A percentile compares a stretch with the other conserved stretches of the same genome.
phyloP scores from a whole-genome alignment of 23 red algal species.

The Cyanidioschyzon merolae region DNA sequence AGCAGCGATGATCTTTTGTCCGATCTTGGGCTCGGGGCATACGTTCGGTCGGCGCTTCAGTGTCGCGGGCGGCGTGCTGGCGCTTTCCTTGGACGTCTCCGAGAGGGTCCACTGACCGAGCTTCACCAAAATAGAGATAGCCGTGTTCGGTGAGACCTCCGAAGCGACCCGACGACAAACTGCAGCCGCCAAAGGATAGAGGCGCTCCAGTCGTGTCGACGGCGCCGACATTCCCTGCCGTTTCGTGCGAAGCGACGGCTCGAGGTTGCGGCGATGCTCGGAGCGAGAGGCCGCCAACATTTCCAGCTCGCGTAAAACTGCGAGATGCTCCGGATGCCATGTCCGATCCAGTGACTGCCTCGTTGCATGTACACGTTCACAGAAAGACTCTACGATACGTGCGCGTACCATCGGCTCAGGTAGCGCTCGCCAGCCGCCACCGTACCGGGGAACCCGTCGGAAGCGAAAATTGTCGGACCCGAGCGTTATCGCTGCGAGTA shows the following conservation, averaged over 20 bases:
- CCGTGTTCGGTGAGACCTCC: neutral
- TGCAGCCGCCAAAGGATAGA: neutral
- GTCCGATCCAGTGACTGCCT: neutral
- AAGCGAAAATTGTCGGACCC: neutral
- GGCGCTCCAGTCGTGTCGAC: neutral
- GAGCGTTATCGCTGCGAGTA: neutral
- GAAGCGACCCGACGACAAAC: neutral
- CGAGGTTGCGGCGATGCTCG: neutral
- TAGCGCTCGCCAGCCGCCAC: slow-evolving; percentile 11
- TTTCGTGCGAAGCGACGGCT: neutral
- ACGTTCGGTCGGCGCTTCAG: neutral
- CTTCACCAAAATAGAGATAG: neutral
- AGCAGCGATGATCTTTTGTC: neutral
- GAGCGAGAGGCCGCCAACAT: neutral
- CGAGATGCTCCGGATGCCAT: neutral
- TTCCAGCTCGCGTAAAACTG: slow-evolving; percentile 1
- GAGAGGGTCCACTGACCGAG: neutral
- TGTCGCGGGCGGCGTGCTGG: neutral
- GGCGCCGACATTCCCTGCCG: neutral
- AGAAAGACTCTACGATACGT: neutral
- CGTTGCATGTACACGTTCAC: neutral
- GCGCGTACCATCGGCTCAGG: neutral
- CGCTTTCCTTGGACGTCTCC: neutral
- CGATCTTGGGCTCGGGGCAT: too few relatives aligned
- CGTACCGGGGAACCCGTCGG: neutral